A percentile compares a stretch with the other conserved stretches of the same genome.
Conservation (phyloP, 2,329 filamentous ascomycete species). For the Phialophora macrospora region DNA sequence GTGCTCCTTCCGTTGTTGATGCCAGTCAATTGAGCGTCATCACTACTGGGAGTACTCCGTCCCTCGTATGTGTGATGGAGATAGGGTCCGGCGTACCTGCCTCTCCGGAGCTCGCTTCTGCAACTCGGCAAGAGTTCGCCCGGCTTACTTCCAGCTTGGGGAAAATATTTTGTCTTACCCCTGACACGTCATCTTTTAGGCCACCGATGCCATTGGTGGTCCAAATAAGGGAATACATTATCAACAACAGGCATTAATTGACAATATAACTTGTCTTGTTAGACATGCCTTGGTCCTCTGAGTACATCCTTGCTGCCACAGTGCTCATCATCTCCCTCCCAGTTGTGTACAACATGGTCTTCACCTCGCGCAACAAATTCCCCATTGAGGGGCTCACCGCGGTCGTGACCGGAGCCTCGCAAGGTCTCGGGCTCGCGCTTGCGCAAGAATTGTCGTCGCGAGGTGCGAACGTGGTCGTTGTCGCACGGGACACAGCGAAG, state of each 20-base stretch:
- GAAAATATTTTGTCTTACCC: background rate
- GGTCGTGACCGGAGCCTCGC: constrained; percentile 86
- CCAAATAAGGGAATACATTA: background rate
- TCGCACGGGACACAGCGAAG: constrained; percentile 76
- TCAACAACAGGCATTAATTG: background rate
- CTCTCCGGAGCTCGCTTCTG: background rate
- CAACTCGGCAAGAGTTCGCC: background rate
- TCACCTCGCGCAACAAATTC: constrained; percentile 70
- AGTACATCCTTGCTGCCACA: background rate
- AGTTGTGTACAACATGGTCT: constrained; percentile 43
- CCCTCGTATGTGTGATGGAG: no score
- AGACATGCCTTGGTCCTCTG: constrained; percentile 4
- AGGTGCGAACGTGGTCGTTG: constrained; percentile 84
- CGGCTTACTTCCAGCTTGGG: background rate
- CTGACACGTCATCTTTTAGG: constrained; percentile 13
- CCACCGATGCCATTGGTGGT: constrained; percentile 3
- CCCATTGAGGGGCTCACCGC: constrained; percentile 85
- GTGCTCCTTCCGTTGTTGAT: no score
- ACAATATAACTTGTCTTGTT: no score
- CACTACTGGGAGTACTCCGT: no score
- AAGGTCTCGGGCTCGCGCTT: constrained; percentile 83
- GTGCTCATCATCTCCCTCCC: constrained; percentile 11
- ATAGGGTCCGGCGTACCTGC: no score
- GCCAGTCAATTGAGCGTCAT: no score
- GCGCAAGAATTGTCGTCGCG: constrained; percentile 76